A percentile compares a stretch with the other conserved stretches of the same genome.
Evolutionary conservation across 2,329 filamentous ascomycete genomes (phyloP).

Genomic region (Anisogramma anomala): DNA sequence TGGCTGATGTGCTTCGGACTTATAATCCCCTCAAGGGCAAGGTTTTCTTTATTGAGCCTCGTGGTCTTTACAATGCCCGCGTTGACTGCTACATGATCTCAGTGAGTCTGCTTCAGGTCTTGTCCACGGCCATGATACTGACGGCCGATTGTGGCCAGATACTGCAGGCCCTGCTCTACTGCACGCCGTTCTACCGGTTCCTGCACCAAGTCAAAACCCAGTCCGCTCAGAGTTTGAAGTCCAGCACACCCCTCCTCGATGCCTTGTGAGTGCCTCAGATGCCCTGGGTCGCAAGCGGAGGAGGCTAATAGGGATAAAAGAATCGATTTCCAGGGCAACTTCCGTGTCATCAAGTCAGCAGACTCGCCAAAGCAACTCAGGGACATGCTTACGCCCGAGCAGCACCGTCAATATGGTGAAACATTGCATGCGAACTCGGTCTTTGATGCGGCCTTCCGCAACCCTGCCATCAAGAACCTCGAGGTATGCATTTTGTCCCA

Average conservation of each 20-base stretch:
- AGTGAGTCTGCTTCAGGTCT: slow-evolving; percentile 41
- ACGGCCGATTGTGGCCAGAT: slow-evolving; percentile 43
- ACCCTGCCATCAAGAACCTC: slow-evolving; percentile 81
- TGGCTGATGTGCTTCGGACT: slow-evolving; percentile 63
- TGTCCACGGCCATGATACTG: not conserved
- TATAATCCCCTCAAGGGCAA: slow-evolving; percentile 50
- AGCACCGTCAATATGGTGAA: slow-evolving; percentile 83
- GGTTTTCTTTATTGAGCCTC: slow-evolving; percentile 76
- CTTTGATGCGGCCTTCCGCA: slow-evolving; percentile 72
- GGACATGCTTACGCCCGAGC: slow-evolving; percentile 63
- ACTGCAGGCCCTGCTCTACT: slow-evolving; percentile 89
- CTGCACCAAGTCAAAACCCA: slow-evolving; percentile 75
- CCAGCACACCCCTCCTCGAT: slow-evolving; percentile 76
- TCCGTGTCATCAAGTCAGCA: slow-evolving; percentile 73
- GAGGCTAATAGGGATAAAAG: slow-evolving; percentile 30
- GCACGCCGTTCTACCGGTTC: slow-evolving; percentile 88
- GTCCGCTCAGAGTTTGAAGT: slow-evolving; percentile 79
- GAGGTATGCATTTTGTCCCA: slow-evolving; percentile 44
- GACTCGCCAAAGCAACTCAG: slow-evolving; percentile 61
- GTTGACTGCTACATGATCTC: slow-evolving; percentile 99
- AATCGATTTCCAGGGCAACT: slow-evolving; percentile 95
- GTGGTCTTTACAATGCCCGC: slow-evolving; percentile 89
- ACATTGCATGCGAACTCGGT: slow-evolving; percentile 89
- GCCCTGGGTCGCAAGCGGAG: not conserved
- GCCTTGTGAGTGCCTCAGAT: slow-evolving; percentile 56